Evolutionary conservation across 345 rosid genomes (phyloP), one percentile per base, ranked within the genome.

Genomic region (Microthlaspi erraticum): DNA sequence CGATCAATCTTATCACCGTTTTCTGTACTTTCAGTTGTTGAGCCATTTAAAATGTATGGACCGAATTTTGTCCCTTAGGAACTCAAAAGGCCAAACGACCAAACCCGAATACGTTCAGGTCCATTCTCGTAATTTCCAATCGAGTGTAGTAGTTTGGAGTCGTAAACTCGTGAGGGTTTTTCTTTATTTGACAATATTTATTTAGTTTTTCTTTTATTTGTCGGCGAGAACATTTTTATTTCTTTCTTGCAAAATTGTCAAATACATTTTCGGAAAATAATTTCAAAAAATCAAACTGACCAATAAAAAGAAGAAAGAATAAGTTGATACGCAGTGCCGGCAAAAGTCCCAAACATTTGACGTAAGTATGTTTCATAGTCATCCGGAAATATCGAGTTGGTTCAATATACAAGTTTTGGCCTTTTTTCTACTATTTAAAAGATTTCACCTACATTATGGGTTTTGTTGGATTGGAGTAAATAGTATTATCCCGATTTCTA

Each of bases 31-130:
- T 19, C 18, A 20, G 19, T 8, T 8, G 32, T 6, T 37, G 53
- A 56, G 37, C 43, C 43, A 42, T 63, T 48, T 49, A n/a, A 52
- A 29, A 13, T 29, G 5, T 29, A 56, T 48, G 71, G 66, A 55
- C 41, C 71, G 41, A 62, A 48, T 48, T 55, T 20, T 70, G 82
- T 56, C 86, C 78, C 70, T 79, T 82, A 13, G 51, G 67, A 74
- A 18, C 79, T 74, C 81, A 60, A 81, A 80, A 56, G 78, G 83
- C 68, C 83, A 82, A 74, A 69, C 49, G 61, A 63, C 73, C 65
- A 62, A 18, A 46, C 60, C 39, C 31, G n/a, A 62, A 13, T n/a
- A 39, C 60, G 59, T 26, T 13, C 46, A 45, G 51, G 55, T 67
- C 66, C 61, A 36, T 66, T 68, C 50, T 51, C 44, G 67, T 72